Evolutionary conservation across 345 rosid species (phyloP).

Genomic region (Pistacia vera): DNA sequence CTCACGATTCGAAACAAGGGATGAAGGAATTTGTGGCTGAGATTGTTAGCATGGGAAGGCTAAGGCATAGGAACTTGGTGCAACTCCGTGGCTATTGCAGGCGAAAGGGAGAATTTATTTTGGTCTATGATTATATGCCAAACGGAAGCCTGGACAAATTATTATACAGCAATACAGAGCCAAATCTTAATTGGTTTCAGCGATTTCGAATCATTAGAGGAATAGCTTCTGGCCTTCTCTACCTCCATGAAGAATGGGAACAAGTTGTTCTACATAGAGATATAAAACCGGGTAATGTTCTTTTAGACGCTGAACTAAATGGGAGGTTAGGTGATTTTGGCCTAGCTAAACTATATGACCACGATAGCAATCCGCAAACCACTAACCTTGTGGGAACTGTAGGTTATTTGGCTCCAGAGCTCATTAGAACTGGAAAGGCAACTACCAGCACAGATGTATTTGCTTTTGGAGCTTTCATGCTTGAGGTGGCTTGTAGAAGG

Average conservation of each 20-base stretch:
- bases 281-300: constrained; percentile 51
- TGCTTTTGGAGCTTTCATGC: constrained; percentile 48
- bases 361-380: constrained; percentile 29
- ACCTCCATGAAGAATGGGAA: constrained; percentile 57
- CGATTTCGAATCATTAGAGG: constrained; percentile 42
- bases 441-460: constrained; percentile 42
- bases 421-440: constrained; percentile 41
- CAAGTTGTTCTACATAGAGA: constrained; percentile 59
- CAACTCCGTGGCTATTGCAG: constrained; percentile 48
- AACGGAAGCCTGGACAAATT: constrained; percentile 49
- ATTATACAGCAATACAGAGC: constrained; percentile 24
- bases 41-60: constrained; percentile 27
- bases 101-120: constrained; percentile 37
- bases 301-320: constrained; percentile 30
- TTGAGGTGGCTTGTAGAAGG: constrained; percentile 59
- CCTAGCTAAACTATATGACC: constrained; percentile 33
- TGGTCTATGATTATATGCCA: constrained; percentile 54
- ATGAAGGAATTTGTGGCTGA: background rate
- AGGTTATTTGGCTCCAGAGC: constrained; percentile 57
- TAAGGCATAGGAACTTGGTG: constrained; percentile 42
- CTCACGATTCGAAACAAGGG: background rate
- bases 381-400: constrained; percentile 45
- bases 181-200: constrained; percentile 44
- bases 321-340: constrained; percentile 37
- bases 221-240: constrained; percentile 49